These are phyloP conservation scores for Cunninghamia lanceolata DNA, from an alignment of 75 land plant species.

Conservation along the genomic window DNA sequence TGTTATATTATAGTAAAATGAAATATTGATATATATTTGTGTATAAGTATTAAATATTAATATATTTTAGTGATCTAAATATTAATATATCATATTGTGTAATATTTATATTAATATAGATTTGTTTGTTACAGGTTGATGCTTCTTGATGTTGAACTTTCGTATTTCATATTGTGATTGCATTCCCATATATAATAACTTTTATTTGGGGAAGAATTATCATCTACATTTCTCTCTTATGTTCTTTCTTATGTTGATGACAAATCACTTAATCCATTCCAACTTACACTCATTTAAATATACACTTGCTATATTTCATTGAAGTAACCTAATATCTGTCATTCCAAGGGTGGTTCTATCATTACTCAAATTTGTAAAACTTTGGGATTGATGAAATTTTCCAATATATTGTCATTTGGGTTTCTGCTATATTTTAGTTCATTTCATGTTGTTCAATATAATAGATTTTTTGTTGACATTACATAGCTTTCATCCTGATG, in stretches of 20 bases:
- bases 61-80: no score
- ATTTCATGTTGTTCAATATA: neutral
- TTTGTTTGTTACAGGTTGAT: neutral
- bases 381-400: neutral
- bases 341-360: neutral
- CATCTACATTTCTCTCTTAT: neutral
- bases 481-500: no score
- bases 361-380: neutral
- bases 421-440: neutral
- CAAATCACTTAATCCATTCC: neutral
- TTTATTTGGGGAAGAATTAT: neutral
- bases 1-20: no score
- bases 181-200: neutral
- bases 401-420: neutral
- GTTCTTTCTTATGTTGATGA: neutral
- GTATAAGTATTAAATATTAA: no score
- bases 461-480: no score
- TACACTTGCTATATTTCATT: neutral
- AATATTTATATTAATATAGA: no score
- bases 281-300: neutral
- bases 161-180: neutral
- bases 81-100: no score
- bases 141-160: no score
- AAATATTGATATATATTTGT: no score
- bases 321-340: neutral